A percentile compares a stretch with the other conserved stretches of the same genome.
Conservation (phyloP, 148 eudicot species). For the Spergularia marina region DNA sequence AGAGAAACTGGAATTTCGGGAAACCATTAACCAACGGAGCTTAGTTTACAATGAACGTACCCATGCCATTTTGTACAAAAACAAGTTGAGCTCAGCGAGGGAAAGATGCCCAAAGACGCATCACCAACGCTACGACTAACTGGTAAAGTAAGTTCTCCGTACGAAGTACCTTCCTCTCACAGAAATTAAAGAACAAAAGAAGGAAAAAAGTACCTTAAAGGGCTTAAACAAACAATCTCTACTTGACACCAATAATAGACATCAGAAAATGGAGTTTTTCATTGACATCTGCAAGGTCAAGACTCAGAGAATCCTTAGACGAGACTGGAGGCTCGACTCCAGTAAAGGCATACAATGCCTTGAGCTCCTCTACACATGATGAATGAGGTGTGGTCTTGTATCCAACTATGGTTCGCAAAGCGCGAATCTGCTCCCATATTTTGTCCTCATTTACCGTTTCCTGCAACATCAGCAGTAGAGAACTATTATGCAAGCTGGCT, state of each 20-base stretch:
- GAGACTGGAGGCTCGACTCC: conserved; percentile 71
- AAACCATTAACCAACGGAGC: no score
- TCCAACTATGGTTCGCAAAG: conserved; percentile 62
- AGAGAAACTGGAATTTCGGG: no score
- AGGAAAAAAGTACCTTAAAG: background rate
- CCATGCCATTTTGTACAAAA: no score
- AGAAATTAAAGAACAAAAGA: no score
- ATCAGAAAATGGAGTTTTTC: conserved; percentile 60
- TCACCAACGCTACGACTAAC: background rate
- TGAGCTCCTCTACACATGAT: conserved; percentile 55
- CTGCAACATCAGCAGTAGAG: conserved; percentile 25
- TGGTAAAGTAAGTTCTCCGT: no score
- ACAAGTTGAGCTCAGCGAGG: background rate
- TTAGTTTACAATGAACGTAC: no score
- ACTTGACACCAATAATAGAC: conserved; percentile 72
- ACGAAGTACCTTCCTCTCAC: background rate
- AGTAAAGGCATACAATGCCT: conserved; percentile 67
- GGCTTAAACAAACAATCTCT: conserved; percentile 5
- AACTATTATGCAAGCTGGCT: background rate
- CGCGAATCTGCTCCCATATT: conserved; percentile 58
- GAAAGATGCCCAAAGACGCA: background rate
- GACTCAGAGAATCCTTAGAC: conserved; percentile 20
- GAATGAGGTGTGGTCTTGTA: conserved; percentile 38
- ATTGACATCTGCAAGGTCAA: conserved; percentile 37
- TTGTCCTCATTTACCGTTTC: conserved; percentile 33